Percentiles rank a stretch among this genome's conserved stretches.
Evolutionary conservation across 2,329 filamentous ascomycete genomes (phyloP).

Genomic region (Teratosphaeria viscida): DNA sequence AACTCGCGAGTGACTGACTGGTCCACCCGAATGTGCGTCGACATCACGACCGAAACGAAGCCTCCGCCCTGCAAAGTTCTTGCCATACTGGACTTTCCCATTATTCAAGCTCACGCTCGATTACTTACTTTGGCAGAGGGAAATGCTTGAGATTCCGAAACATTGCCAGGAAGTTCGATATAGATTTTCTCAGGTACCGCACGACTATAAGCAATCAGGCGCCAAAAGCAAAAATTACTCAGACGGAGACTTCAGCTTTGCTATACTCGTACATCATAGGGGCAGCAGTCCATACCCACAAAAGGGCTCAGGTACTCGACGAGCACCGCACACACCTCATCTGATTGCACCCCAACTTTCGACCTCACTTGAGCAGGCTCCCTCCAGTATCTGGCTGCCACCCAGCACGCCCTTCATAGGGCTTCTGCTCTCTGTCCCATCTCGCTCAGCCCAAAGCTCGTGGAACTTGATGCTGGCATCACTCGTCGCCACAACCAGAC

Average conservation of each 20-base stretch:
- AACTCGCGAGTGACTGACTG: no score
- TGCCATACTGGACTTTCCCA: no score
- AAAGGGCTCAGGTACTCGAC: background rate
- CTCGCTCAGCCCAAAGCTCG: slow-evolving; percentile 62
- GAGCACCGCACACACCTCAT: slow-evolving; percentile 11
- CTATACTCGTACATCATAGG: background rate
- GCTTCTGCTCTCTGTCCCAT: slow-evolving; percentile 36
- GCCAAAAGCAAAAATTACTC: background rate
- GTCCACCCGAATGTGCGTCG: no score
- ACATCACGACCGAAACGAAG: no score
- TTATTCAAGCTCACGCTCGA: no score
- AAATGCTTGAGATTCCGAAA: background rate
- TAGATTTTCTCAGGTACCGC: background rate
- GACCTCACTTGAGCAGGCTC: slow-evolving; percentile 67
- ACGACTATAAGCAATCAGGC: background rate
- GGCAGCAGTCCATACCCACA: background rate
- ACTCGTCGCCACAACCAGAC: slow-evolving; percentile 82
- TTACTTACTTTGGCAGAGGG: no score
- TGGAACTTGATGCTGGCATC: slow-evolving; percentile 92
- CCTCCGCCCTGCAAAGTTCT: no score
- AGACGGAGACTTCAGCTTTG: background rate
- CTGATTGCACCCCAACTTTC: slow-evolving; percentile 41
- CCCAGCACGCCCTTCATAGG: slow-evolving; percentile 45
- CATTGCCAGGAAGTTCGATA: background rate
- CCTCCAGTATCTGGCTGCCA: slow-evolving; percentile 77